Conservation (phyloP, 1,139 yeast species). For the Yamadazyma membranifaciens region DNA sequence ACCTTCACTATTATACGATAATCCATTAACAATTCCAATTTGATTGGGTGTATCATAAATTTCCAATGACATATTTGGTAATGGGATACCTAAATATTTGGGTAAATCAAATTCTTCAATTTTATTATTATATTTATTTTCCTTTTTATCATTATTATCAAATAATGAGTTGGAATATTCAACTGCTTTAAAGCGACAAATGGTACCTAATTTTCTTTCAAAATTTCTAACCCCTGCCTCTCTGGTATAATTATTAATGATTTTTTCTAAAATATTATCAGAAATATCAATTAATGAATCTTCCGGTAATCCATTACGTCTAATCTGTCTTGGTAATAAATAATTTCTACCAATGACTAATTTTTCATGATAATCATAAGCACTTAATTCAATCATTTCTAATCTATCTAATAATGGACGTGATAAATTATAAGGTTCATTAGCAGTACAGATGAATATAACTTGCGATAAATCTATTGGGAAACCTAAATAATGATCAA, state of each 20-base stretch:
- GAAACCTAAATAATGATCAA: slow-evolving; percentile 84
- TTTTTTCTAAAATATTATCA: slow-evolving; percentile 55
- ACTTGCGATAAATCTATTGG: slow-evolving; percentile 86
- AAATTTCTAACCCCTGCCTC: slow-evolving; percentile 87
- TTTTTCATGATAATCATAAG: slow-evolving; percentile 82
- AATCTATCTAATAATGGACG: slow-evolving; percentile 83
- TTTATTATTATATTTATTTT: slow-evolving; percentile 27
- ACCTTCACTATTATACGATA: slow-evolving; percentile 86
- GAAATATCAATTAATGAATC: slow-evolving; percentile 36
- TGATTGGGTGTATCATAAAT: slow-evolving; percentile 29
- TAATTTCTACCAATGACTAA: slow-evolving; percentile 68
- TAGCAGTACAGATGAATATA: slow-evolving; percentile 88
- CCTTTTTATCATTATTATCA: slow-evolving; percentile 11
- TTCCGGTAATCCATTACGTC: slow-evolving; percentile 63
- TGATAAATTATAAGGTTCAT: slow-evolving; percentile 70
- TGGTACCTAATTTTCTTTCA: slow-evolving; percentile 68
- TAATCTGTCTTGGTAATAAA: slow-evolving; percentile 75
- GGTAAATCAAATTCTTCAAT: slow-evolving; percentile 47
- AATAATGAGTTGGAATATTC: slow-evolving; percentile 53
- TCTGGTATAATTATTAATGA: slow-evolving; percentile 72
- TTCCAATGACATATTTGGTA: slow-evolving; percentile 27
- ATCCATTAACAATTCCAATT: slow-evolving; percentile 84
- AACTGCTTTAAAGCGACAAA: slow-evolving; percentile 81
- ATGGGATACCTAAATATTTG: slow-evolving; percentile 55
- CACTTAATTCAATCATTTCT: slow-evolving; percentile 78